These are phyloP conservation scores for Pyrrhoderma lamaoense DNA, from an alignment of 1,284 basidiomycete species.

Conservation along the genomic window DNA sequence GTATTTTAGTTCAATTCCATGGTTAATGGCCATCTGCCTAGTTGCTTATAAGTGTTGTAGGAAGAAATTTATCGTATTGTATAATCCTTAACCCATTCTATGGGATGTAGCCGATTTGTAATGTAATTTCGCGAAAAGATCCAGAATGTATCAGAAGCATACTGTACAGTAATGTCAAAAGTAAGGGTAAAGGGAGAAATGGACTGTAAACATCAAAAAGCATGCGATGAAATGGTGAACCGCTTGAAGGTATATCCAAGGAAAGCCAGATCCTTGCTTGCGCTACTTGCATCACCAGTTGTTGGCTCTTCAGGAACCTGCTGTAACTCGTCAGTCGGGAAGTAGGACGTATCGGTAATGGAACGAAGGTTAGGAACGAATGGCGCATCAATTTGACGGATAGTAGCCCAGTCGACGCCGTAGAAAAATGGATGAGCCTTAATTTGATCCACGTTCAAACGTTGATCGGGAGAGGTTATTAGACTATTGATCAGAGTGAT, in stretches of 20 bases:
- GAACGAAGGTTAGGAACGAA: conserved; percentile 57
- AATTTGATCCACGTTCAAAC: conserved; percentile 64
- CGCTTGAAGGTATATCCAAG: conserved; percentile 36
- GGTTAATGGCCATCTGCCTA: too few relatives aligned
- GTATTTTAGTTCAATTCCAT: too few relatives aligned
- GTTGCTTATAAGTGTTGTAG: too few relatives aligned
- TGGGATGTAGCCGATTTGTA: too few relatives aligned
- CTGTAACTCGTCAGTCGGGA: conserved; percentile 59
- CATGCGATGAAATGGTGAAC: conserved; percentile 23
- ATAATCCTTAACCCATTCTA: too few relatives aligned
- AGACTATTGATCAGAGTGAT: conserved; percentile 34
- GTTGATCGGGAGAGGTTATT: conserved; percentile 78
- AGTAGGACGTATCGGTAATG: conserved; percentile 58
- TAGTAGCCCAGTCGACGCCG: conserved; percentile 58
- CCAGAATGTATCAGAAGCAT: too few relatives aligned
- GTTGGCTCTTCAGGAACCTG: conserved; percentile 40
- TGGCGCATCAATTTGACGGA: conserved; percentile 57
- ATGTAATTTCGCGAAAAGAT: too few relatives aligned
- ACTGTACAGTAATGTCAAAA: too few relatives aligned
- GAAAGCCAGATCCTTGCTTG: conserved; percentile 47
- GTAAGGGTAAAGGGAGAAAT: too few relatives aligned
- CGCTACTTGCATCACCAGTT: conserved; percentile 31
- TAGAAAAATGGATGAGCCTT: conserved; percentile 36
- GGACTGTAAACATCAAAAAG: conserved; percentile 5
- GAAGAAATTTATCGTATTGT: too few relatives aligned